phyloP scores from a whole-genome alignment of 108 stramenopile genomes.

The Aurantiochytrium sp. region DNA sequence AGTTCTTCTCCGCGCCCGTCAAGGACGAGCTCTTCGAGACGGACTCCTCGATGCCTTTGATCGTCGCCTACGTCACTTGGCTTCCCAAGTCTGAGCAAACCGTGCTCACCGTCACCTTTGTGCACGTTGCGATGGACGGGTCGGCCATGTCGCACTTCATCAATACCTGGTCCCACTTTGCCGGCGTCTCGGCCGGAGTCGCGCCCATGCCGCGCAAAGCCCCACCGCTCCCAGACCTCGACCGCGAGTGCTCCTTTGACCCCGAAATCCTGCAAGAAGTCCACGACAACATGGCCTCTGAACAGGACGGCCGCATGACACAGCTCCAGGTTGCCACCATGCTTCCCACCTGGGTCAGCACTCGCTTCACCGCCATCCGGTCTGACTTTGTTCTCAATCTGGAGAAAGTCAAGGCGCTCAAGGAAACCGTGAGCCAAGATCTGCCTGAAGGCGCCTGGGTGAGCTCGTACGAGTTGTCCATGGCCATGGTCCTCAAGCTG shows the following conservation, averaged over 20 bases:
- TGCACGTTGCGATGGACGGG: neutral
- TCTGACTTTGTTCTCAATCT: neutral
- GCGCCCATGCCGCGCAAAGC: neutral
- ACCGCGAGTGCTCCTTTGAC: neutral
- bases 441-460: neutral
- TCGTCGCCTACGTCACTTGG: neutral
- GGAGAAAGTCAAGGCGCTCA: neutral
- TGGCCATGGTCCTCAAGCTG: neutral
- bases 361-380: neutral
- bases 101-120: neutral
- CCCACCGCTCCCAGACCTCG: neutral
- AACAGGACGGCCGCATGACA: neutral
- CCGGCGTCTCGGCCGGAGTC: neutral
- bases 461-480: neutral
- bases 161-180: neutral
- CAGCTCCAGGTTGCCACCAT: neutral
- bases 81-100: neutral
- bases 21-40: neutral
- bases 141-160: neutral
- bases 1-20: neutral
- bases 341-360: neutral
- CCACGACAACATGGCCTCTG: neutral
- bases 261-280: neutral
- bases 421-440: neutral
- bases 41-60: neutral